Conservation (phyloP, 192 early-diverging fungal genomes). For the Mortierella claussenii region DNA sequence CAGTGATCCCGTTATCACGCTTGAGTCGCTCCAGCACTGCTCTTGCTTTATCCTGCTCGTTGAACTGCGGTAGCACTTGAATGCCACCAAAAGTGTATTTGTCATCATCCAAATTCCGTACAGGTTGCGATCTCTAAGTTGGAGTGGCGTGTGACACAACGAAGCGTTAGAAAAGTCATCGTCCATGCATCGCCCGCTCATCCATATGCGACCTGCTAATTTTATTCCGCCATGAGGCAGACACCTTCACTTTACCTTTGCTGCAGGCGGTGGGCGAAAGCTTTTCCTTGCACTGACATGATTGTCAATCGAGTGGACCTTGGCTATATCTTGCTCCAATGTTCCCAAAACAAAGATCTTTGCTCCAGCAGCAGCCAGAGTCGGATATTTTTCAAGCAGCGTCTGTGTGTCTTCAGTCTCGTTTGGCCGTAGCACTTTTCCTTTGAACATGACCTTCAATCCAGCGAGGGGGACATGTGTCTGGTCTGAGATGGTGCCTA, state of each 20-base stretch:
- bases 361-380: background rate
- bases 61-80: slow-evolving; percentile 66
- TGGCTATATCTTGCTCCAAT: slow-evolving; percentile 37
- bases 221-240: too few species aligned
- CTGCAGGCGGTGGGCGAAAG: slow-evolving; percentile 26
- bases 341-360: slow-evolving; percentile 46
- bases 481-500: slow-evolving; percentile 19
- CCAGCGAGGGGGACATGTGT: slow-evolving; percentile 20
- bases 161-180: too few species aligned
- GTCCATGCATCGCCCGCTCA: too few species aligned
- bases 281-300: slow-evolving; percentile 31
- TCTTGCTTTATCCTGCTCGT: slow-evolving; percentile 60
- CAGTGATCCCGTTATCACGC: slow-evolving; percentile 68
- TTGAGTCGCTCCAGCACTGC: slow-evolving; percentile 72
- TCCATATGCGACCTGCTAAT: too few species aligned
- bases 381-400: slow-evolving; percentile 19
- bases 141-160: background rate
- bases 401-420: background rate
- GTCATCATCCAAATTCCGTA: slow-evolving; percentile 32
- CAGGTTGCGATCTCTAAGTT: slow-evolving; percentile 28
- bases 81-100: slow-evolving; percentile 71
- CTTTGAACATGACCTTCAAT: slow-evolving; percentile 39
- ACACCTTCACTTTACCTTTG: slow-evolving; percentile 31
- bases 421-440: slow-evolving; percentile 13
- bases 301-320: slow-evolving; percentile 41